Evolutionary conservation across 495 filamentous ascomycete species (phyloP), one percentile per base, ranked within the genome.

Genomic region (Cercophora scortea): DNA sequence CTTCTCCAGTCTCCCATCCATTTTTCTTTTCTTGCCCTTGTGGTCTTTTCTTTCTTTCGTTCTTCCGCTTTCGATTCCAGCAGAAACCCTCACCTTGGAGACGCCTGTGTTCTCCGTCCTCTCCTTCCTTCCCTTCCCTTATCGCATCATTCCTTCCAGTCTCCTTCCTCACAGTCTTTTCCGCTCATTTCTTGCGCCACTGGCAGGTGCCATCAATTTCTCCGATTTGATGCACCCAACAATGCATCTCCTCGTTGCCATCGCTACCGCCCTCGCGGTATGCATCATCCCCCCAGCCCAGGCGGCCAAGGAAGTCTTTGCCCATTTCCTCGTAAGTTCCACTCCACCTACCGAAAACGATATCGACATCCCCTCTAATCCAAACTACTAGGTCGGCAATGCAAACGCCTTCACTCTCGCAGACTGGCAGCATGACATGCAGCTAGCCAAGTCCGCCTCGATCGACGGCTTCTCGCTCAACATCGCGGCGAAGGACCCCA

Each of bases 401-500:
- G 34, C 61, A 16, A 51, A 59, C 15, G 55, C 60, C 45, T 35
- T 64, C 12, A 61, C 45, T 25, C 52, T 64, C 15, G 51, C 56
- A 18, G 63, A 71, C 52, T 67, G 61, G 36, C 55, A 67, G 36
- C 55, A 59, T 35, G 64, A 71, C 44, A 62, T 71, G 35, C 42
- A 62, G 33, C 57, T 64, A 33, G 69, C 67, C 12, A 50, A 58
- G 34, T 55, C 53, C 13, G 51, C 51, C 62, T 62, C 32, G 4
- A 51, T 51, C 33, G 41, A 51, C 33, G 49, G 8, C 19, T 51
- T 51, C 40, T 32, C 32, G 32, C 58, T 72, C 0, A 71, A 72
- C n/a, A 53, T 69, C 45, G 81, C 68, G 3, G 67, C 67, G 3
- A 25, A 74, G 7, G 71, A 79, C 55, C 48, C 49, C 45, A 78